Base-by-base conservation (phyloP, 495 filamentous ascomycete species). In the Aspergillus affinis region DNA sequence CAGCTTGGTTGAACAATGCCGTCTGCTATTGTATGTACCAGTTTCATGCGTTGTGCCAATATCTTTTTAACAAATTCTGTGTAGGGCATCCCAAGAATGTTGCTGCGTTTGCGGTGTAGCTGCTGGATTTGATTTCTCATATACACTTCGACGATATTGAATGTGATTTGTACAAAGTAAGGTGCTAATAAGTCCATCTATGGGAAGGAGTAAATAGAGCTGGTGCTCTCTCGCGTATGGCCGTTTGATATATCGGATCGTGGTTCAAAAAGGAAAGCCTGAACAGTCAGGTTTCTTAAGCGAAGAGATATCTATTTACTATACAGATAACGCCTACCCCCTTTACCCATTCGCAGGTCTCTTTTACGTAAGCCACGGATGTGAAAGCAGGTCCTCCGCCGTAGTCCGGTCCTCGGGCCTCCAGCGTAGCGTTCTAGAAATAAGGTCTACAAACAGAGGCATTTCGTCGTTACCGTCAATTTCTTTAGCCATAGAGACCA, bases 351-450 rank as follows among this genome's bases (percentile, higher is more conserved):
- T 30, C 29, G 29, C 29, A 30, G 29, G 29, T 30, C 29, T 59
- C 27, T 41, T 55, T 55, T 61, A 29, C 47, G 57, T 48, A 54
- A 66, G 53, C 64, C 64, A 66, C 51, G 61, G 54, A 63, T 62
- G 50, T 6, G 55, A 65, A 58, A 61, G 58, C 45, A 66, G 51
- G 57, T 66, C 61, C 50, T 62, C 46, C 44, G 57, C 57, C 36
- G 52, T 61, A 48, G 58, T 6, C 20, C 60, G 60, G 47, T 65
- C 58, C 64, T 63, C 58, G 6, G 64, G 60, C 47, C 55, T 61
- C 47, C 4, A 60, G 50, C 56, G 62, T 65, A 62, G 47, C 52
- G 55, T 61, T 50, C 54, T 50, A 53, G 50, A 51, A 56, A 59
- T 53, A 48, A 68, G 55, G 41, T 54, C 48, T 45, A 59, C 29